Evolutionary conservation across 768 basidiomycete genomes (phyloP).

Genomic region (Pisolithus albus): DNA sequence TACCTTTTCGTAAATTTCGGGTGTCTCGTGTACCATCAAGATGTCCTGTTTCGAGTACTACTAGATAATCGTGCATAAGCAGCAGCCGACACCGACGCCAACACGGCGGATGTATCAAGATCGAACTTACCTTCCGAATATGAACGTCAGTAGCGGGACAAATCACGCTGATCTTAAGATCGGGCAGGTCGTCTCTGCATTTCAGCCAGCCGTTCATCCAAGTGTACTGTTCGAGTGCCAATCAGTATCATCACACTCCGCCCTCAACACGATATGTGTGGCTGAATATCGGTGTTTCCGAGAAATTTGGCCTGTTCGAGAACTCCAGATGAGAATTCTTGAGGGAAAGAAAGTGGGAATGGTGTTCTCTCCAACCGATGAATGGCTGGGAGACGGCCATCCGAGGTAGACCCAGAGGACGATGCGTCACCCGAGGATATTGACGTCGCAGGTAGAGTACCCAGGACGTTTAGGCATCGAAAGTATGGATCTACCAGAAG

Average conservation of each 20-base stretch:
- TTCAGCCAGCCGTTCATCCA: slow-evolving; percentile 72
- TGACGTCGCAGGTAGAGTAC: slow-evolving; percentile 40
- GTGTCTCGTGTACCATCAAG: slow-evolving; percentile 77
- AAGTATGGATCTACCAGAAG: slow-evolving; percentile 46
- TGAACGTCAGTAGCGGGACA: slow-evolving; percentile 88
- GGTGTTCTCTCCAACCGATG: slow-evolving; percentile 75
- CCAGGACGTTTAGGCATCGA: slow-evolving; percentile 61
- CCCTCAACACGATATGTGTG: neutral
- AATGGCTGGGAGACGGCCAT: slow-evolving; percentile 45
- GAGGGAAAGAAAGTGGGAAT: slow-evolving; percentile 38
- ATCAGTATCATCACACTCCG: slow-evolving; percentile 5
- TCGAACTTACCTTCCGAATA: slow-evolving; percentile 62
- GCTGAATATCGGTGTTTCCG: slow-evolving; percentile 62
- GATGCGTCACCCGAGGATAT: slow-evolving; percentile 1
- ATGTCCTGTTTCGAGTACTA: slow-evolving; percentile 74
- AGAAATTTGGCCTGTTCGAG: slow-evolving; percentile 42
- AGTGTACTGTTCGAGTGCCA: slow-evolving; percentile 52
- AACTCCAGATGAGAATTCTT: slow-evolving; percentile 30
- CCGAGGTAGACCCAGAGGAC: slow-evolving; percentile 10
- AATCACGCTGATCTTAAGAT: slow-evolving; percentile 79
- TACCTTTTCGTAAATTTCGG: slow-evolving; percentile 58
- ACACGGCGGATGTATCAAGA: too few relatives aligned
- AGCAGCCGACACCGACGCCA: neutral
- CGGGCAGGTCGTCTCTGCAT: slow-evolving; percentile 35
- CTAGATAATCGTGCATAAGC: neutral